Percentiles rank a stretch among this genome's conserved stretches.
phyloP scores from a whole-genome alignment of 768 basidiomycete genomes.

The Lactarius deliciosus region DNA sequence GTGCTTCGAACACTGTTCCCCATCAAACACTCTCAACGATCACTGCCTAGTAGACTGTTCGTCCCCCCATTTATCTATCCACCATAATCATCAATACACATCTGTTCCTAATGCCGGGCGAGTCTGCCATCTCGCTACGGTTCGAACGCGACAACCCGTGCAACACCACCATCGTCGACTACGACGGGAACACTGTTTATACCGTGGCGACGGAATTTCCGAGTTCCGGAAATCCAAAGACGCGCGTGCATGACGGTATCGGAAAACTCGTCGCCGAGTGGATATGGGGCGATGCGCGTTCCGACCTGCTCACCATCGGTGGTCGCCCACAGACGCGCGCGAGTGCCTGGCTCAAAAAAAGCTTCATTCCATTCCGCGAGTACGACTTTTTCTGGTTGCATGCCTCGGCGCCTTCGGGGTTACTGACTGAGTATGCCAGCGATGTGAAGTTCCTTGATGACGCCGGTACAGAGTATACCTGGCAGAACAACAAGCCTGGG shows the following conservation, averaged over 20 bases:
- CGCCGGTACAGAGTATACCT: constrained; percentile 19
- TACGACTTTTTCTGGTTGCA: neutral
- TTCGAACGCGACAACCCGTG: constrained; percentile 29
- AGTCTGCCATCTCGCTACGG: constrained; percentile 4
- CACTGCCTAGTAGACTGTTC: neutral
- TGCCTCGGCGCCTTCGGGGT: neutral
- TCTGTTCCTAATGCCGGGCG: constrained; percentile 1
- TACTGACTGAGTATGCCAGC: neutral
- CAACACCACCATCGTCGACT: constrained; percentile 28
- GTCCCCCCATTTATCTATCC: neutral
- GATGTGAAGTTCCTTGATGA: constrained; percentile 27
- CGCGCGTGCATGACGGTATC: constrained; percentile 19
- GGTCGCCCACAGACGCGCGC: constrained; percentile 12
- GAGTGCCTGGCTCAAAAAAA: constrained; percentile 30
- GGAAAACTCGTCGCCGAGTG: constrained; percentile 28
- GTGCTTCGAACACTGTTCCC: neutral
- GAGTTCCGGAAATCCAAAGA: constrained; percentile 17
- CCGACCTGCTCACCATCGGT: constrained; percentile 28
- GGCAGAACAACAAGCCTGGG: constrained; percentile 27
- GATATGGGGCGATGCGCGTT: constrained; percentile 28
- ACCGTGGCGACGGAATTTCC: constrained; percentile 27
- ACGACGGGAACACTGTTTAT: constrained; percentile 16
- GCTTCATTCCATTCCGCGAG: constrained; percentile 27
- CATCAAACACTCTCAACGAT: neutral
- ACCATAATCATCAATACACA: constrained; percentile 8